A percentile compares a stretch with the other conserved stretches of the same genome.
Conservation (phyloP, 108 stramenopile species). For the Cyclotella baltica region DNA sequence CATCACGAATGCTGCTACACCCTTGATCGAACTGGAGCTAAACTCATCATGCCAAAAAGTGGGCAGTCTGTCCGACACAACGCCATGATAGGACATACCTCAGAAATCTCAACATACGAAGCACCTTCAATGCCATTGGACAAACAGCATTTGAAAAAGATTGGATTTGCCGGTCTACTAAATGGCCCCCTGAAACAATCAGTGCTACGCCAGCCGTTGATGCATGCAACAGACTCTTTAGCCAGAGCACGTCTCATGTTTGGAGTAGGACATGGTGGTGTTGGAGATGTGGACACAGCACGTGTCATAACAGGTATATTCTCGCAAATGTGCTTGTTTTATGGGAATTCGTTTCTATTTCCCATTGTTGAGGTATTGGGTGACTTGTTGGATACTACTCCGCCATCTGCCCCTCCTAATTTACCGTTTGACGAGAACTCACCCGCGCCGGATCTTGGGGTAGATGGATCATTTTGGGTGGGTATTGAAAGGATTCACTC, state of each 20-base stretch:
- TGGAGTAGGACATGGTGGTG: constrained; percentile 61
- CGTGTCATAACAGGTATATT: constrained; percentile 83
- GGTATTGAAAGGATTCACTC: constrained; percentile 82
- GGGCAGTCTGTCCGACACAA: constrained; percentile 21
- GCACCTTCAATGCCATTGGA: constrained; percentile 78
- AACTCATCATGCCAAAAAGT: constrained; percentile 35
- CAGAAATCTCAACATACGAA: constrained; percentile 72
- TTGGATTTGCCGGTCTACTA: constrained; percentile 70
- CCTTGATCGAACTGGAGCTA: constrained; percentile 51
- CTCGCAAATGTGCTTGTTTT: constrained; percentile 87
- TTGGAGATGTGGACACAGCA: constrained; percentile 74
- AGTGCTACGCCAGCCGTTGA: constrained; percentile 83
- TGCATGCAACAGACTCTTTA: constrained; percentile 86
- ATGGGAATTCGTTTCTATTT: constrained; percentile 79
- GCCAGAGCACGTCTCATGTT: constrained; percentile 90
- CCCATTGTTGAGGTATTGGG: constrained; percentile 79
- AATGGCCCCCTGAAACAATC: constrained; percentile 80
- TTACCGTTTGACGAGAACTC: constrained; percentile 85
- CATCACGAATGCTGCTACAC: constrained; percentile 83
- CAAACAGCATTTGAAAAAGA: constrained; percentile 64
- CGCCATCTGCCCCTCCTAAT: constrained; percentile 73
- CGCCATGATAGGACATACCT: constrained; percentile 55
- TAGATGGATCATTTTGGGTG: constrained; percentile 85
- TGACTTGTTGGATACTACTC: constrained; percentile 64
- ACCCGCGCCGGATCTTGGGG: constrained; percentile 82